Evolutionary conservation across 768 basidiomycete genomes (phyloP).

Genomic region (Cubamyces sp.): DNA sequence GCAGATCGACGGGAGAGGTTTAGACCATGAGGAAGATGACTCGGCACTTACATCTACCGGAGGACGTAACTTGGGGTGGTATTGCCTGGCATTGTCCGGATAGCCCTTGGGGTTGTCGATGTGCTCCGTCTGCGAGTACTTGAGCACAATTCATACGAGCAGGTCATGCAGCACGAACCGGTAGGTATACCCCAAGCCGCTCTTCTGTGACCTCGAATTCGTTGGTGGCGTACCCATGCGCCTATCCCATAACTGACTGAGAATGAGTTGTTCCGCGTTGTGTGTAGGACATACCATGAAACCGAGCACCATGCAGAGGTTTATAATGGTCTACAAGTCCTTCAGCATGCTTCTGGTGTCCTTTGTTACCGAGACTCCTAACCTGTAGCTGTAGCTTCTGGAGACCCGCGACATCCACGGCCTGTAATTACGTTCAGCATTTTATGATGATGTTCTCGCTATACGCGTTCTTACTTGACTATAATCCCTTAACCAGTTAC

Average conservation of each 20-base stretch:
- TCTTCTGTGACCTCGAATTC: slow-evolving; percentile 88
- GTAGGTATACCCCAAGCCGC: slow-evolving; percentile 83
- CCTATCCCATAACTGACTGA: slow-evolving; percentile 41
- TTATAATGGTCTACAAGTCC: slow-evolving; percentile 72
- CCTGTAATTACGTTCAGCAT: slow-evolving; percentile 43
- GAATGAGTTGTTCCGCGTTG: background rate
- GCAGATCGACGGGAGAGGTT: background rate
- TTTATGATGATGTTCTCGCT: background rate
- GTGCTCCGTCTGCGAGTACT: slow-evolving; percentile 63
- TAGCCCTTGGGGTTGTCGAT: slow-evolving; percentile 95
- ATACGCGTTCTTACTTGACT: slow-evolving; percentile 53
- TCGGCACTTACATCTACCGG: slow-evolving; percentile 67
- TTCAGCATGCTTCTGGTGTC: background rate
- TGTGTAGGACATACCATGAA: slow-evolving; percentile 64
- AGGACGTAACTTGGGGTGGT: slow-evolving; percentile 74
- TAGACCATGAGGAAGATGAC: background rate
- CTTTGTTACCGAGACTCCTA: slow-evolving; percentile 13
- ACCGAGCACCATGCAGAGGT: slow-evolving; percentile 87
- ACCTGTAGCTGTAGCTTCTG: slow-evolving; percentile 75
- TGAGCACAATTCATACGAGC: background rate
- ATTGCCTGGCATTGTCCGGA: slow-evolving; percentile 81
- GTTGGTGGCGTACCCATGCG: slow-evolving; percentile 78
- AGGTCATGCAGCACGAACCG: slow-evolving; percentile 47
- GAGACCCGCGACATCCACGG: slow-evolving; percentile 80
- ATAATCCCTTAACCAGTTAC: slow-evolving; percentile 91